Evolutionary conservation across 2,329 filamentous ascomycete species (phyloP).

Genomic region (Epichloe baconii): DNA sequence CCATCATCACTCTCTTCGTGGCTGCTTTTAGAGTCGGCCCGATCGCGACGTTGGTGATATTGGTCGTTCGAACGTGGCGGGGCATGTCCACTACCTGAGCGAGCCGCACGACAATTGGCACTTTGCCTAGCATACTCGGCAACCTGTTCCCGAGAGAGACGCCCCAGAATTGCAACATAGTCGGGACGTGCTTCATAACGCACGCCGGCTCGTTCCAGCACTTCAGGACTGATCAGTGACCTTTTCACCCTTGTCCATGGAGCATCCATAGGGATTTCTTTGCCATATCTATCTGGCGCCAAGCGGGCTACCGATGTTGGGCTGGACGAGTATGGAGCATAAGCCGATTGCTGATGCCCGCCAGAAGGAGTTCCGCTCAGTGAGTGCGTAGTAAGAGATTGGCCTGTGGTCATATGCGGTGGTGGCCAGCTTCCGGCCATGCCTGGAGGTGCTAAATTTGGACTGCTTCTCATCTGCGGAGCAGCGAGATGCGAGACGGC

Average conservation of each 20-base stretch:
- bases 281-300: conserved; percentile 43
- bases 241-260: conserved; percentile 45
- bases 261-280: conserved; percentile 41
- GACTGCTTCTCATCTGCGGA: conserved; percentile 17
- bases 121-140: conserved; percentile 36
- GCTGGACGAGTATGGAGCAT: conserved; percentile 13
- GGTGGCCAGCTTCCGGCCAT: conserved; percentile 14
- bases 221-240: conserved; percentile 39
- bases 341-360: conserved; percentile 12
- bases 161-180: conserved; percentile 47
- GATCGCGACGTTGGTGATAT: conserved; percentile 7
- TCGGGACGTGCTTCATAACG: conserved; percentile 46
- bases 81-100: conserved; percentile 11
- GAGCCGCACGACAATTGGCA: conserved; percentile 31
- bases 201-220: conserved; percentile 37
- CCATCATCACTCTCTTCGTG: conserved; percentile 20
- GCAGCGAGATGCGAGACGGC: conserved; percentile 22
- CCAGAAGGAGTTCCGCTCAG: conserved; percentile 15
- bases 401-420: conserved; percentile 16
- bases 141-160: conserved; percentile 38
- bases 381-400: conserved; percentile 18
- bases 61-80: conserved; percentile 6
- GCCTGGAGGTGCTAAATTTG: conserved; percentile 22
- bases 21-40: conserved; percentile 21
- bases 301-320: conserved; percentile 24